Evolutionary conservation across 1,139 yeast species (phyloP), one percentile per base, ranked within the genome.

Genomic region (Pichia inconspicua): DNA sequence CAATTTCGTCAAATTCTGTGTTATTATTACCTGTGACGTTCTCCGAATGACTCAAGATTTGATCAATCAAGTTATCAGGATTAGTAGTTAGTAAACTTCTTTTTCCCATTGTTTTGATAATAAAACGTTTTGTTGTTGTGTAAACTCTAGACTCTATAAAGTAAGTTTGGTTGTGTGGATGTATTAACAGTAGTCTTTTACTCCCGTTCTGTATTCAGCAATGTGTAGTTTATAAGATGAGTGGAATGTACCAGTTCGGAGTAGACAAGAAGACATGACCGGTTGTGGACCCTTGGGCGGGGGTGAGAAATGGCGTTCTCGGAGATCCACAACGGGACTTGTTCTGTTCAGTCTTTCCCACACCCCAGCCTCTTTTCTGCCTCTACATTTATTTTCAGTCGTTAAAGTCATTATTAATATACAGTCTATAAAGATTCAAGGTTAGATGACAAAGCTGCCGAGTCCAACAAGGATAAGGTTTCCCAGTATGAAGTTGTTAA

Each of bases 391-490:
- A 27, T 11, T 9, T 3, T 27, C 30, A 27, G 15, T 30, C 34
- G 34, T 30, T 22, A 30, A 30, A 30, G 34, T 30, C 34, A 30
- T 30, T 30, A 30, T 2, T 30, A 30, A 4, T 30, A 30, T 30
- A 30, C 34, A 30, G 30, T 27, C 10, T 27, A 27, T 27, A 27
- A 6, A 27, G 22, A 27, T 27, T 8, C 30, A 27, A 11, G 30
- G 30, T 27, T 27, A 27, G 30, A 27, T 64, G 17, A 64, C 64
- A 50, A 64, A 63, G 41, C 63, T 63, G 11, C 68, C 68, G 17
- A 65, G 52, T 0, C 68, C 68, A 25, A 65, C 68, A 19, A 65
- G 53, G 15, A 65, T 57, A 45, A 65, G 51, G 44, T 65, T 65
- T 17, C 66, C 67, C 17, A 64, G 51, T 7, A 64, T 53, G 35